A percentile compares a stretch with the other conserved stretches of the same genome.
Conservation (phyloP, 2,329 filamentous ascomycete species). For the Aspergillus tubingensis region DNA sequence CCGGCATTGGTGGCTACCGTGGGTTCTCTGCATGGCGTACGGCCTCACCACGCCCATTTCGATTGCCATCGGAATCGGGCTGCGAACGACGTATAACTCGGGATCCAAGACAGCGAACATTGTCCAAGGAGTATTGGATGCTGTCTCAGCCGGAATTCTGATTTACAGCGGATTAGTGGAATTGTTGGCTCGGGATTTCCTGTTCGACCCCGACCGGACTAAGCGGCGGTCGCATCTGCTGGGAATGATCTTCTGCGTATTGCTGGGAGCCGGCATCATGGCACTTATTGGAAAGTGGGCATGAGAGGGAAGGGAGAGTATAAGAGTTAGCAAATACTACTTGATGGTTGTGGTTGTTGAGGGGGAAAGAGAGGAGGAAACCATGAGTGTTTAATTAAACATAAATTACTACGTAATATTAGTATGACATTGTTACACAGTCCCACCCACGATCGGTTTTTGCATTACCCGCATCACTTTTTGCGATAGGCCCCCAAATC, state of each 20-base stretch:
- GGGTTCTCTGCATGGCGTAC: slow-evolving; percentile 52
- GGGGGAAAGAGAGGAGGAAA: not conserved
- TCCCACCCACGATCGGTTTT: not conserved
- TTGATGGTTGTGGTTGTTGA: not conserved
- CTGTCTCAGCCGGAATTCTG: slow-evolving; percentile 52
- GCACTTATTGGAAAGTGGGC: slow-evolving; percentile 56
- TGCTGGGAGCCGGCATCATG: slow-evolving; percentile 50
- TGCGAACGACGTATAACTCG: slow-evolving; percentile 47
- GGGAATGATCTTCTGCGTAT: slow-evolving; percentile 46
- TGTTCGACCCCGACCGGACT: slow-evolving; percentile 52
- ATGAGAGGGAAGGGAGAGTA: slow-evolving; percentile 21
- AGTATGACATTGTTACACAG: not conserved
- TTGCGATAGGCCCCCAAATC: not conserved
- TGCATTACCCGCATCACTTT: not conserved
- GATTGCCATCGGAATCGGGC: slow-evolving; percentile 51
- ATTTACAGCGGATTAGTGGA: slow-evolving; percentile 55
- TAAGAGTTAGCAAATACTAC: no score
- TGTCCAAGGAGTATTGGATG: slow-evolving; percentile 50
- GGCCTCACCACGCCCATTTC: slow-evolving; percentile 56
- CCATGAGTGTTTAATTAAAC: not conserved
- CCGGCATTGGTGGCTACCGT: slow-evolving; percentile 50
- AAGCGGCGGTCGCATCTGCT: slow-evolving; percentile 39
- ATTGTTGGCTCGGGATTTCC: slow-evolving; percentile 52
- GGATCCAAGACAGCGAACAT: slow-evolving; percentile 47
- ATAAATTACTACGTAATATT: not conserved